phyloP scores from a whole-genome alignment of 1,139 yeast species.

The Pichiaceae sp. region DNA sequence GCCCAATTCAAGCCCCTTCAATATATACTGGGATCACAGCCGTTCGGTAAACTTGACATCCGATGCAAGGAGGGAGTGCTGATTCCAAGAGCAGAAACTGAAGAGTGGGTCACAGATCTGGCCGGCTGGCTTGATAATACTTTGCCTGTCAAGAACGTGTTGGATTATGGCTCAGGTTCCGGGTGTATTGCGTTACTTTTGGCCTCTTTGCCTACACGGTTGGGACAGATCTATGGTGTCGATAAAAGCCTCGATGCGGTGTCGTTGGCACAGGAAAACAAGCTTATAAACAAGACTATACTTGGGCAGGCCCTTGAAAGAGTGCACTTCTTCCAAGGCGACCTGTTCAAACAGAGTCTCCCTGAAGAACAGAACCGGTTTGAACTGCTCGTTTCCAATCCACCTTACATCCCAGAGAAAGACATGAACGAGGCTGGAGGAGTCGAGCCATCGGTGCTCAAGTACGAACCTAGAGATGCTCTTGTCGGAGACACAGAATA shows the following conservation, averaged over 20 bases:
- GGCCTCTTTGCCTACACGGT: conserved; percentile 24
- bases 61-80: conserved; percentile 57
- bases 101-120: conserved; percentile 67
- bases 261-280: conserved; percentile 41
- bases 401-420: conserved; percentile 68
- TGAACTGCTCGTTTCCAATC: conserved; percentile 70
- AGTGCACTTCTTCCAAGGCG: conserved; percentile 18
- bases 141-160: conserved; percentile 19
- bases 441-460: conserved; percentile 52
- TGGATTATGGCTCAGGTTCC: conserved; percentile 85
- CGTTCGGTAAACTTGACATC: conserved; percentile 67
- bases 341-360: conserved; percentile 20
- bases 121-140: conserved; percentile 21
- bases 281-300: conserved; percentile 6
- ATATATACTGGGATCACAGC: conserved; percentile 77
- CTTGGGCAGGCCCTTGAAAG: background rate
- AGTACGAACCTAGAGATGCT: conserved; percentile 72
- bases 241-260: conserved; percentile 57
- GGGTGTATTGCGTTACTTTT: conserved; percentile 74
- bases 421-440: conserved; percentile 32
- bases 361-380: conserved; percentile 6
- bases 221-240: conserved; percentile 34
- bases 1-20: conserved; percentile 59
- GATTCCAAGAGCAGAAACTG: conserved; percentile 94
- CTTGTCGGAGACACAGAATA: conserved; percentile 69